These are phyloP conservation scores for Lactarius vividus DNA, from an alignment of 768 basidiomycete species.

Conservation along the genomic window DNA sequence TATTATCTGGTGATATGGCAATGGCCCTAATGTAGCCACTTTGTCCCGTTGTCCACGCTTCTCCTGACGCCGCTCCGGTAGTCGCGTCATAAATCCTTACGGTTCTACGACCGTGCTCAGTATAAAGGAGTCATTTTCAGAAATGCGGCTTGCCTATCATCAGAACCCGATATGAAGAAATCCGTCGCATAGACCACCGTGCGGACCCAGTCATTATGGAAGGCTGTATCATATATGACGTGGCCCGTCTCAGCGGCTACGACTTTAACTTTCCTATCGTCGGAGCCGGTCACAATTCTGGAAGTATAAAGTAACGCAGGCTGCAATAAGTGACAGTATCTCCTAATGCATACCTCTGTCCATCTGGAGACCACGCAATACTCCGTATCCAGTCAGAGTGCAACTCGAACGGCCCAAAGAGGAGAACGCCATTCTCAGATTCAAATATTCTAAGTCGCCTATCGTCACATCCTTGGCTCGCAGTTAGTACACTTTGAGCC, in stretches of 20 bases:
- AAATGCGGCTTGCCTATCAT: constrained; percentile 6
- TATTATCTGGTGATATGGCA: constrained; percentile 32
- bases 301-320: background rate
- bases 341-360: constrained; percentile 3
- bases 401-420: constrained; percentile 25
- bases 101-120: constrained; percentile 8
- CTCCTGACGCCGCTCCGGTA: constrained; percentile 11
- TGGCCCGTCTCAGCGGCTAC: constrained; percentile 10
- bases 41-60: constrained; percentile 21
- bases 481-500: background rate
- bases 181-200: constrained; percentile 5
- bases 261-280: constrained; percentile 20
- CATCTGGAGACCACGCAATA: constrained; percentile 33
- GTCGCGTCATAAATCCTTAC: constrained; percentile 20
- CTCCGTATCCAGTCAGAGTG: constrained; percentile 27
- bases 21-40: constrained; percentile 20
- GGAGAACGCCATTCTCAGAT: constrained; percentile 27
- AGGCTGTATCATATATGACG: constrained; percentile 13
- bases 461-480: constrained; percentile 24
- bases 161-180: constrained; percentile 16
- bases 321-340: background rate
- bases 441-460: constrained; percentile 30
- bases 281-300: constrained; percentile 20
- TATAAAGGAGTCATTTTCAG: background rate
- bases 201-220: constrained; percentile 20